Percentiles rank a stretch among this genome's conserved stretches.
Evolutionary conservation across 2,329 filamentous ascomycete species (phyloP).

Genomic region (Phialocephala sp.): DNA sequence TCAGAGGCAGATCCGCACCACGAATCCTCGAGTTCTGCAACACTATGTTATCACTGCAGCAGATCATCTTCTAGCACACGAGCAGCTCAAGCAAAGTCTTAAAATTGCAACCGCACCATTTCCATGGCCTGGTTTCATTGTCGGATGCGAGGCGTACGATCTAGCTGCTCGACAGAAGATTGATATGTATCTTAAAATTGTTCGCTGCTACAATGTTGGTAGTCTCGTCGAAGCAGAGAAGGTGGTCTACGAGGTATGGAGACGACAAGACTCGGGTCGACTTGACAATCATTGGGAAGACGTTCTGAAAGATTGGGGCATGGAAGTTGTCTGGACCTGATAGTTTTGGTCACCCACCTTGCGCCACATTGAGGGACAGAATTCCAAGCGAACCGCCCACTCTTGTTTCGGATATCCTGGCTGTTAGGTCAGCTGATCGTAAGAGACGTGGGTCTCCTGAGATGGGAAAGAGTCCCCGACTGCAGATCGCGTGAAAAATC

Average conservation of each 20-base stretch:
- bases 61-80: constrained; percentile 27
- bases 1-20: constrained; percentile 27
- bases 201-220: constrained; percentile 25
- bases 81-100: constrained; percentile 22
- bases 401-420: background rate
- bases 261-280: constrained; percentile 20
- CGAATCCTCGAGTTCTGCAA: constrained; percentile 27
- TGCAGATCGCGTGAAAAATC: background rate
- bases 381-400: background rate
- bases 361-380: background rate
- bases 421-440: background rate
- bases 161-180: constrained; percentile 20
- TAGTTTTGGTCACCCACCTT: background rate
- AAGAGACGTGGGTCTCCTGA: background rate
- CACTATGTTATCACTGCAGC: constrained; percentile 25
- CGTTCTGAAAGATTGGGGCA: constrained; percentile 27
- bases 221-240: constrained; percentile 24
- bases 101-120: constrained; percentile 23
- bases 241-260: constrained; percentile 29
- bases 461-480: constrained; percentile 17
- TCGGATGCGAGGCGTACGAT: constrained; percentile 28
- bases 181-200: constrained; percentile 21
- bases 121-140: constrained; percentile 29
- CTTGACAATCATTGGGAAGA: constrained; percentile 25
- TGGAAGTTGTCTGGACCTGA: constrained; percentile 27